phyloP scores from a whole-genome alignment of 805 yeast genomes.

The Monosporozyma siamensis region DNA sequence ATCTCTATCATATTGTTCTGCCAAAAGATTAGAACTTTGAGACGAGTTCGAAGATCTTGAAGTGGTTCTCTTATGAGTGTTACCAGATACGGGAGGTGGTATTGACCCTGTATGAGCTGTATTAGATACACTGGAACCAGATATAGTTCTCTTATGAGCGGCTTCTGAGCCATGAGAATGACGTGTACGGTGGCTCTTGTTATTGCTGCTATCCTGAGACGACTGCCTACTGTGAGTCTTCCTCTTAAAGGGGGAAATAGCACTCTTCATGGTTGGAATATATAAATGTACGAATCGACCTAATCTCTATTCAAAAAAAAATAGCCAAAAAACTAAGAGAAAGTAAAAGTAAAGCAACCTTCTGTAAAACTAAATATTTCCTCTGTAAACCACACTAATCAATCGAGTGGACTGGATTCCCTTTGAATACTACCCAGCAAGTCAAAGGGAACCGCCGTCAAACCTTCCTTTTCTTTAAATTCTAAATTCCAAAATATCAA shows the following conservation, averaged over 20 bases:
- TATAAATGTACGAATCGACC: no score
- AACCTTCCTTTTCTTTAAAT: no score
- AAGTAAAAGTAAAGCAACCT: no score
- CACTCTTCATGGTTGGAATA: conserved; percentile 26
- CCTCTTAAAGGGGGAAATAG: conserved; percentile 32
- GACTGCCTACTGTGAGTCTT: conserved; percentile 27
- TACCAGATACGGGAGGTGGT: conserved; percentile 23
- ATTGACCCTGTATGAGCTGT: conserved; percentile 5
- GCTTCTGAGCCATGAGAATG: background rate
- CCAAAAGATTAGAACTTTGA: conserved; percentile 31
- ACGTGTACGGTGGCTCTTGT: conserved; percentile 1
- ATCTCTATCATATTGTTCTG: conserved; percentile 51
- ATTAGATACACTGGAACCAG: conserved; percentile 9
- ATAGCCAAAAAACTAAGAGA: no score
- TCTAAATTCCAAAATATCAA: no score
- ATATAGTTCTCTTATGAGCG: conserved; percentile 16
- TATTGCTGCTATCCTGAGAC: conserved; percentile 20
- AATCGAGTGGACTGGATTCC: no score
- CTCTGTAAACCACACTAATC: no score
- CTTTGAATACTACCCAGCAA: no score
- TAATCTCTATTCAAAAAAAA: no score
- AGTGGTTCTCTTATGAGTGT: conserved; percentile 26
- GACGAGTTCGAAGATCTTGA: conserved; percentile 30
- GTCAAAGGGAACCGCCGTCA: no score
- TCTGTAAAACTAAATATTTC: no score